Percentiles rank a stretch among this genome's conserved stretches.
phyloP scores from a whole-genome alignment of 768 basidiomycete species.

The Rhizopogon salebrosus region DNA sequence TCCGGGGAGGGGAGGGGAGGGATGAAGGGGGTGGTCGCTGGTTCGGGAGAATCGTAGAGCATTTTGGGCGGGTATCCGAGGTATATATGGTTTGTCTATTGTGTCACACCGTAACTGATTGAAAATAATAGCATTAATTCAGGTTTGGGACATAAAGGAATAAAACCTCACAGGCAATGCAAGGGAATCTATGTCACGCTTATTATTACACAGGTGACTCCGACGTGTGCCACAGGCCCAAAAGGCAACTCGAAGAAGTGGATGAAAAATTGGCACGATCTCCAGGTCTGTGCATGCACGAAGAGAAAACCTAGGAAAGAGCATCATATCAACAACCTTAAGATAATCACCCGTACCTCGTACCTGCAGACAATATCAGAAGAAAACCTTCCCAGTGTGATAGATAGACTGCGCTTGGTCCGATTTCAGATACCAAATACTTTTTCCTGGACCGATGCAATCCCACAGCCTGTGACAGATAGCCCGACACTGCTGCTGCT shows the following conservation, averaged over 20 bases:
- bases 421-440: background rate
- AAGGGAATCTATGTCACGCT: conserved; percentile 1
- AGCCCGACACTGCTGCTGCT: background rate
- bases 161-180: conserved; percentile 12
- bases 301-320: conserved; percentile 3
- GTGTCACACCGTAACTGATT: conserved; percentile 17
- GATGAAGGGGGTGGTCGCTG: conserved; percentile 31
- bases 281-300: conserved; percentile 5
- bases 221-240: conserved; percentile 2
- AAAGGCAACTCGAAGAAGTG: conserved; percentile 1
- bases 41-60: conserved; percentile 26
- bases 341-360: background rate
- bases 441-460: background rate
- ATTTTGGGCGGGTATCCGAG: conserved; percentile 12
- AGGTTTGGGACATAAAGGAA: background rate
- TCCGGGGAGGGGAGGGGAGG: conserved; percentile 34
- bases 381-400: background rate
- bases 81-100: conserved; percentile 19
- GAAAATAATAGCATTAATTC: conserved; percentile 9
- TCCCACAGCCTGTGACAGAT: background rate
- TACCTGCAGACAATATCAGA: background rate
- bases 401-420: background rate
- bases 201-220: conserved; percentile 13
- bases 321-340: background rate
- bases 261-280: background rate